phyloP scores from a whole-genome alignment of 495 filamentous ascomycete genomes.

The Aspergillus avenaceus region DNA sequence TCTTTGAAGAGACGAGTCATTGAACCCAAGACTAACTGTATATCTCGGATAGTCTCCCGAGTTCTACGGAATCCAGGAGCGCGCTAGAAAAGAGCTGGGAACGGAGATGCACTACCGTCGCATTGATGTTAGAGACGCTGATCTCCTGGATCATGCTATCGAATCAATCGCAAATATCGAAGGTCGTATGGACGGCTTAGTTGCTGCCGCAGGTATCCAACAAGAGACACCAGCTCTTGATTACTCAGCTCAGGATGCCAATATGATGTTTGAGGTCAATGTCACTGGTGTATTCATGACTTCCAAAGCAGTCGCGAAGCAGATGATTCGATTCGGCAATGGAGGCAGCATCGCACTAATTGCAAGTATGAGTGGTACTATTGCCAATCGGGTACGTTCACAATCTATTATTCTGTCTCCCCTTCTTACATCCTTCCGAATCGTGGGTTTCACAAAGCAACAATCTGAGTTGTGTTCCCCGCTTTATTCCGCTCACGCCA shows the following conservation, averaged over 20 bases:
- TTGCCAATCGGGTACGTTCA: conserved; percentile 59
- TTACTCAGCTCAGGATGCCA: conserved; percentile 62
- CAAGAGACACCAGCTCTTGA: conserved; percentile 67
- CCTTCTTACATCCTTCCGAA: background rate
- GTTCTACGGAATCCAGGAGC: conserved; percentile 59
- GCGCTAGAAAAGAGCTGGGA: conserved; percentile 61
- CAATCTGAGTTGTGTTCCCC: background rate
- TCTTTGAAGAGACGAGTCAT: too few relatives aligned
- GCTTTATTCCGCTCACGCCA: background rate
- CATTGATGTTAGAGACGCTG: conserved; percentile 79
- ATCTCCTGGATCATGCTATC: conserved; percentile 61
- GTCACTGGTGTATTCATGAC: conserved; percentile 77
- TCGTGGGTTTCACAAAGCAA: background rate
- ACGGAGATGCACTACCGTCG: conserved; percentile 73
- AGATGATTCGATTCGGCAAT: conserved; percentile 71
- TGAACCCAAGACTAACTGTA: background rate
- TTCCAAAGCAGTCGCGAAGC: conserved; percentile 63
- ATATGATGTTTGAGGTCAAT: conserved; percentile 70
- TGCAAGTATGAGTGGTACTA: conserved; percentile 67
- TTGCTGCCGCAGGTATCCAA: conserved; percentile 75
- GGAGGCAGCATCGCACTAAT: conserved; percentile 71
- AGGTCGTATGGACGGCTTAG: conserved; percentile 68
- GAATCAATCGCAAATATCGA: conserved; percentile 64
- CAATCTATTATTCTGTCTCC: conserved; percentile 5
- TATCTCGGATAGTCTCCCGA: conserved; percentile 39